Conservation (phyloP, 192 early-diverging fungal genomes). For the Coemansia reversa region DNA sequence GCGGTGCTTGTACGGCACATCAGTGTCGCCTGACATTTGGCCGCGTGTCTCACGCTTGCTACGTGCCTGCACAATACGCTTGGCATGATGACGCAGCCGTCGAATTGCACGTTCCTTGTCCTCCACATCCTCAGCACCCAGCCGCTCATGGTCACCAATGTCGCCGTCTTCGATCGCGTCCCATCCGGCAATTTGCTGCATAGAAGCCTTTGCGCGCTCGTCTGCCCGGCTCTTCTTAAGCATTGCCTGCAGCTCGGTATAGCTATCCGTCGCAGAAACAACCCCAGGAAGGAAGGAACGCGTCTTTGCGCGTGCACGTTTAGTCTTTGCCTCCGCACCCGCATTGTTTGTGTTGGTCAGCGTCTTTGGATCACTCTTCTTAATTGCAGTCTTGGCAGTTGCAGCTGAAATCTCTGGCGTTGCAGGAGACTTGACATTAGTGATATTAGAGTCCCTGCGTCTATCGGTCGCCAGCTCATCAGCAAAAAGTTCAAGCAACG, state of each 20-base stretch:
- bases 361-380: neutral
- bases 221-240: conserved; percentile 21
- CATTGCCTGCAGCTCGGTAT: conserved; percentile 52
- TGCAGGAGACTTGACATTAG: conserved; percentile 7
- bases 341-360: conserved; percentile 16
- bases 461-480: conserved; percentile 50
- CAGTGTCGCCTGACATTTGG: conserved; percentile 70
- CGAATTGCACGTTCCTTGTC: conserved; percentile 69
- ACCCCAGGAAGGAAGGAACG: conserved; percentile 10
- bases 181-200: conserved; percentile 16
- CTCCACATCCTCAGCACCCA: conserved; percentile 74
- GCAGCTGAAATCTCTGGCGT: conserved; percentile 14
- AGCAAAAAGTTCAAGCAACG: conserved; percentile 55
- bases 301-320: conserved; percentile 5
- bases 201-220: conserved; percentile 13
- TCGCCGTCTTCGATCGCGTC: conserved; percentile 57
- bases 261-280: conserved; percentile 25
- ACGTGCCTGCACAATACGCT: conserved; percentile 41
- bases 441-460: neutral
- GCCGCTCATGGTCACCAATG: conserved; percentile 73
- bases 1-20: conserved; percentile 77
- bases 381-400: neutral
- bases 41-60: conserved; percentile 38
- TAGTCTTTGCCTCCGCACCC: neutral
- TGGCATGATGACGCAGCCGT: conserved; percentile 49